Evolutionary conservation across 148 eudicot species (phyloP).

Genomic region (Chenopodium suecicum): DNA sequence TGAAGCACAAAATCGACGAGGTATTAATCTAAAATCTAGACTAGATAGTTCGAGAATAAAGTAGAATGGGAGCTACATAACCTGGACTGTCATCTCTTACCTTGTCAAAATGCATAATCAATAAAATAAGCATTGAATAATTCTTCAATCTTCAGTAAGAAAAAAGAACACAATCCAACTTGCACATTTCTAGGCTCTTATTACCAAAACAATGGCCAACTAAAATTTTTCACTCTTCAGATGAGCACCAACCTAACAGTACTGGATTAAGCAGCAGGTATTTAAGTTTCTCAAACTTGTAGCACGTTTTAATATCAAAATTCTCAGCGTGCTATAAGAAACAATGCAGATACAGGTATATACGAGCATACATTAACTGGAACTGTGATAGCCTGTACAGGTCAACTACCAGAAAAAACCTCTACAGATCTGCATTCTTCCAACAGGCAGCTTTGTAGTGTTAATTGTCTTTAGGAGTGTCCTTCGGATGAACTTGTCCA

Average conservation of each 20-base stretch:
- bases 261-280: neutral
- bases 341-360: constrained; percentile 14
- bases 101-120: neutral
- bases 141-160: neutral
- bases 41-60: neutral
- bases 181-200: neutral
- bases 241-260: neutral
- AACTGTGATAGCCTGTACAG: constrained; percentile 16
- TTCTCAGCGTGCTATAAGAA: neutral
- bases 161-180: neutral
- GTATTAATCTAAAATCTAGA: neutral
- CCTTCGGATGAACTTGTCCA: constrained; percentile 29
- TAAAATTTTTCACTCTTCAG: neutral
- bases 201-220: neutral
- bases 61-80: neutral
- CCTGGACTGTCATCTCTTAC: neutral
- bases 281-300: neutral
- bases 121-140: neutral
- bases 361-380: neutral
- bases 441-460: constrained; percentile 1
- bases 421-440: neutral
- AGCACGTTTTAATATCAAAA: neutral
- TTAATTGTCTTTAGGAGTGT: constrained; percentile 32
- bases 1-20: too few species aligned
- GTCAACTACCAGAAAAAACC: constrained; percentile 4